phyloP scores from a whole-genome alignment of 495 filamentous ascomycete genomes.

The Tuber borchii region DNA sequence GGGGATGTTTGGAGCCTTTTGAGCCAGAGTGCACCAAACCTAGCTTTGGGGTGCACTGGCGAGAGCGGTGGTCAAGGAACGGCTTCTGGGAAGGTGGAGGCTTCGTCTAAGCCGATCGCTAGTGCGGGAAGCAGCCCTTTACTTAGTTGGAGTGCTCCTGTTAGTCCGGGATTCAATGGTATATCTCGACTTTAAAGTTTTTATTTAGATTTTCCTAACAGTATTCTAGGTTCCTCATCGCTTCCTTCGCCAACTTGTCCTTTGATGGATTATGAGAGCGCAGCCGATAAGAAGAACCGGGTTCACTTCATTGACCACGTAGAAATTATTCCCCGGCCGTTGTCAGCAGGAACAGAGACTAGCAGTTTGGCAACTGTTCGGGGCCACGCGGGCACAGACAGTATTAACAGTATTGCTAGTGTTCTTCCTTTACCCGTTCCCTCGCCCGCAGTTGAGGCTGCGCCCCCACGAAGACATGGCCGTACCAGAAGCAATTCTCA shows the following conservation, averaged over 20 bases:
- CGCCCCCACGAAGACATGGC: conserved; percentile 29
- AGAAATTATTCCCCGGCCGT: conserved; percentile 36
- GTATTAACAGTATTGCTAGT: conserved; percentile 22
- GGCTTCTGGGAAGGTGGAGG: conserved; percentile 13
- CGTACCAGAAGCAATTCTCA: conserved; percentile 42
- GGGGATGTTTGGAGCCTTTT: conserved; percentile 41
- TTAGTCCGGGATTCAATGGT: conserved; percentile 35
- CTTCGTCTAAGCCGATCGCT: conserved; percentile 18
- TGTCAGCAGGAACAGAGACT: conserved; percentile 25
- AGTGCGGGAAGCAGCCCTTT: conserved; percentile 32
- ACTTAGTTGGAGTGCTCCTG: conserved; percentile 38
- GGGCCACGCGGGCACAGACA: conserved; percentile 18
- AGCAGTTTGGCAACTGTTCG: conserved; percentile 15
- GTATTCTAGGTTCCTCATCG: conserved; percentile 22
- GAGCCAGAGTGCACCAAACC: conserved; percentile 38
- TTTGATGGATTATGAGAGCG: conserved; percentile 13
- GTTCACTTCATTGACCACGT: conserved; percentile 37
- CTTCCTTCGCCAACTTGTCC: conserved; percentile 30
- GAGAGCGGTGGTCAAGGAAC: conserved; percentile 18
- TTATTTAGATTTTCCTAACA: conserved; percentile 18
- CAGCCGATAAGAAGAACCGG: conserved; percentile 25
- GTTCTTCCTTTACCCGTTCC: conserved; percentile 29
- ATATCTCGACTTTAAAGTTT: conserved; percentile 1
- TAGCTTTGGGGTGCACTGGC: conserved; percentile 19
- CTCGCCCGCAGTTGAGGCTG: conserved; percentile 12